Conservation (phyloP, 2,329 filamentous ascomycete genomes). For the Aspergillus hortae region DNA sequence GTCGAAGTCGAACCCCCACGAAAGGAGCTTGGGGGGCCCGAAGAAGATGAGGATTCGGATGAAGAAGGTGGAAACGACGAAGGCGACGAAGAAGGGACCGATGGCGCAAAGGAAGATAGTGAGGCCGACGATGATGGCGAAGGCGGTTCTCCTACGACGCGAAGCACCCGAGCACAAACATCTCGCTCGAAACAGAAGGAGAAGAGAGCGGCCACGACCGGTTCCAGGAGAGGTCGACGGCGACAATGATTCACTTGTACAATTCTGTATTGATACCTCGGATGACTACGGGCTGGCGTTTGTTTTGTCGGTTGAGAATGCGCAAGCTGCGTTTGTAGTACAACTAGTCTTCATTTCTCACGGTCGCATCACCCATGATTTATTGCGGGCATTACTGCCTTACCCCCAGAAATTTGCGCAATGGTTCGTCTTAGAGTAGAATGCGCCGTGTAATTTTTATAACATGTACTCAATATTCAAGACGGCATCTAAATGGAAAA, state of each 20-base stretch:
- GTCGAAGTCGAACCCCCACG: constrained; percentile 34
- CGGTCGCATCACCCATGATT: too few relatives aligned
- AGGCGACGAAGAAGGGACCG: constrained; percentile 36
- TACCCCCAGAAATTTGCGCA: too few relatives aligned
- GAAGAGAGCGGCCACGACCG: constrained; percentile 32
- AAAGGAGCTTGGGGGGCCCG: constrained; percentile 27
- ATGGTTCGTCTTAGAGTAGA: background rate
- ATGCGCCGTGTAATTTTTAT: background rate
- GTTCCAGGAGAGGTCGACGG: constrained; percentile 34
- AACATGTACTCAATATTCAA: constrained; percentile 1
- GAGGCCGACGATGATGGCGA: constrained; percentile 38
- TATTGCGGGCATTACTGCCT: too few relatives aligned
- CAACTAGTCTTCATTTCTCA: too few relatives aligned
- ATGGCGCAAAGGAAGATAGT: constrained; percentile 33
- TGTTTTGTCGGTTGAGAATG: constrained; percentile 2
- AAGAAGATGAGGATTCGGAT: constrained; percentile 39
- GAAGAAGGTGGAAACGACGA: constrained; percentile 37
- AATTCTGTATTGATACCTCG: constrained; percentile 25
- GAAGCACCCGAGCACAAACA: constrained; percentile 35
- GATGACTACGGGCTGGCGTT: constrained; percentile 15
- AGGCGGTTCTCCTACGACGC: constrained; percentile 31
- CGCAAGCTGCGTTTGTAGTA: background rate
- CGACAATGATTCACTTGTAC: constrained; percentile 24
- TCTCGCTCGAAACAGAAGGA: constrained; percentile 35
- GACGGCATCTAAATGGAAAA: constrained; percentile 20